Evolutionary conservation across 176 grass and related monocot species (phyloP), one percentile per base, ranked within the genome.

Genomic region (Typha latifolia): DNA sequence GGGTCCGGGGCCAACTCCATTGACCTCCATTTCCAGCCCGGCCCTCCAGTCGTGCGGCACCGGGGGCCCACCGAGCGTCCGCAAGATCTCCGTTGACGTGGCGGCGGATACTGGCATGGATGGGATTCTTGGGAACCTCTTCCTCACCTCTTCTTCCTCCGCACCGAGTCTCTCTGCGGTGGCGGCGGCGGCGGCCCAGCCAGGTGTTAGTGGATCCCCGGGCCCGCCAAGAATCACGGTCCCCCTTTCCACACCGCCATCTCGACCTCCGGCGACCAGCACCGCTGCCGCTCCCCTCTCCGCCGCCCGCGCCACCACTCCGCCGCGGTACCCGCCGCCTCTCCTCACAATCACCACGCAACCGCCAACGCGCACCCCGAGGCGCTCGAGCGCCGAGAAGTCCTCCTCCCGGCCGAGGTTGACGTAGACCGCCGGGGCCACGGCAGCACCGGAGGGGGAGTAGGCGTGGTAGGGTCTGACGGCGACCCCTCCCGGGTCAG

Each of bases 161-260:
- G 84, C 48, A 12, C 24, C 70, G 26, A 96, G 75, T 18, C 93
- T 82, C 72, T 91, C 75, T 1, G 73, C 82, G 0, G 61, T 64
- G 37, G 14, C 32, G 34, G 88, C 83, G 11, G 82, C 88, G 34
- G 88, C 83, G 12, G 82, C 88, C 93, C 93, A 96, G 0, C 93
- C 93, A 18, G 93, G 92, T 1, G 93, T 91, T 10, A 91, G 82
- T 19, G 88, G 93, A 63, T 91, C 93, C 0, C 93, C 93, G 0
- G 80, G 74, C 5, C 82, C 88, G 14, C 88, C 82, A 13, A 96
- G 86, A 32, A 91, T 61, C 19, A 89, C 93, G 1, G 68, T 72
- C 34, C 93, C 93, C 53, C 93, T 82, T 85, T 96, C 88, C 4
- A 96, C 93, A 6, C 93, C 93, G 3, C 93, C 93, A 32, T 86